phyloP scores from a whole-genome alignment of 1,284 basidiomycete species.

The Microbotryum lychnidis-dioicae region DNA sequence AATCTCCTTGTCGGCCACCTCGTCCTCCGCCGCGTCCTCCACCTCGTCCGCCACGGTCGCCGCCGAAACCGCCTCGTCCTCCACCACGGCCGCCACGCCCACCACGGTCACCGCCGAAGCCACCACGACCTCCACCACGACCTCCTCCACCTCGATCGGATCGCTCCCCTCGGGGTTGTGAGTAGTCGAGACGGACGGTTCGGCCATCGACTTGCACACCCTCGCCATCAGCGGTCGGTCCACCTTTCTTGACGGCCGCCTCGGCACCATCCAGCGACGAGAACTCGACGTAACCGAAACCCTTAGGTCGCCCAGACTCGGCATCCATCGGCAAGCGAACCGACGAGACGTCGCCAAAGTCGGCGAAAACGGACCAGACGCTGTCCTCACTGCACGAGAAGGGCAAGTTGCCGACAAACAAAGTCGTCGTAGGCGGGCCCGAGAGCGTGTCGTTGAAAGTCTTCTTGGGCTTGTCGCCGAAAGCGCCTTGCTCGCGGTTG shows the following conservation, averaged over 20 bases:
- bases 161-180: conserved; percentile 65
- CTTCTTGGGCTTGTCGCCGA: conserved; percentile 56
- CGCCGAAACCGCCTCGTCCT: conserved; percentile 36
- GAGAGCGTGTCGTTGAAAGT: conserved; percentile 44
- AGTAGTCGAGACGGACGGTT: conserved; percentile 75
- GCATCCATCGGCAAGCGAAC: conserved; percentile 90
- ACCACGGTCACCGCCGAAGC: conserved; percentile 43
- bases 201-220: conserved; percentile 79
- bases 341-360: conserved; percentile 61
- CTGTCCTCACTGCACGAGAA: conserved; percentile 73
- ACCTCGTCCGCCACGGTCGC: conserved; percentile 34
- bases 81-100: conserved; percentile 42
- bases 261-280: conserved; percentile 69
- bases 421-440: conserved; percentile 58
- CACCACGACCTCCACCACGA: conserved; percentile 35
- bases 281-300: conserved; percentile 96
- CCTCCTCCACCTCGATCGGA: conserved; percentile 42
- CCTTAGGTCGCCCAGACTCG: conserved; percentile 83
- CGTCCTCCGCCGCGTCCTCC: conserved; percentile 41
- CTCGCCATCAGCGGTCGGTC: conserved; percentile 43
- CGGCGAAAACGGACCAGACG: conserved; percentile 85
- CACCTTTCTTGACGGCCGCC: conserved; percentile 60
- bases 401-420: conserved; percentile 88
- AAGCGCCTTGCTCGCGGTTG: conserved; percentile 58
- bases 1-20: conserved; percentile 36